Evolutionary conservation across 495 filamentous ascomycete genomes (phyloP).

Genomic region (Aspergillus hancockii): DNA sequence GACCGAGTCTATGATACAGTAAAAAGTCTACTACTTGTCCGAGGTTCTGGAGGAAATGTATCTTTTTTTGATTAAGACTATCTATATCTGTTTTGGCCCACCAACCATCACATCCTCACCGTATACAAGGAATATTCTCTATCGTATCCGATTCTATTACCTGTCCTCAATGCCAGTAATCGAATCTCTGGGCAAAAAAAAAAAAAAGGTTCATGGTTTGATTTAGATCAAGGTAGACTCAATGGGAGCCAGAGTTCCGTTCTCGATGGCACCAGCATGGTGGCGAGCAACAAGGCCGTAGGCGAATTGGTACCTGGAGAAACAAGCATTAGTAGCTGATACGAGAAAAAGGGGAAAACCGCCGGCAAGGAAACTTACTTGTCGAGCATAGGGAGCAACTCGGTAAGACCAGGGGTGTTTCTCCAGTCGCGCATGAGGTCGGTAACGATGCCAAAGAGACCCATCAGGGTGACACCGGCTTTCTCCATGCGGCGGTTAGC

Average conservation of each 20-base stretch:
- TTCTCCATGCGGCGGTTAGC: slow-evolving; percentile 66
- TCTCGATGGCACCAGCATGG: slow-evolving; percentile 47
- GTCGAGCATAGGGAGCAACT: slow-evolving; percentile 68
- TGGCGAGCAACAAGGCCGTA: slow-evolving; percentile 53
- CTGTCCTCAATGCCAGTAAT: too few relatives aligned
- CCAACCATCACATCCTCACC: too few relatives aligned
- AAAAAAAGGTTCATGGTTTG: not conserved
- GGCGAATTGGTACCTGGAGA: slow-evolving; percentile 37
- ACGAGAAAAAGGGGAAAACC: not conserved
- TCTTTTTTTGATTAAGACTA: not conserved
- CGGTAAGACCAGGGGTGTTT: slow-evolving; percentile 59
- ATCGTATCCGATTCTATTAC: not conserved
- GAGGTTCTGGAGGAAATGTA: too few relatives aligned
- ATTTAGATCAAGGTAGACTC: slow-evolving; percentile 31
- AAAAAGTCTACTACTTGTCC: too few relatives aligned
- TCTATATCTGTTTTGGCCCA: not conserved
- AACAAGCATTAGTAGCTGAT: not conserved
- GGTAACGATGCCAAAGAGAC: slow-evolving; percentile 65
- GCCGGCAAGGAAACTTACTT: slow-evolving; percentile 38
- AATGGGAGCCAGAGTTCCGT: slow-evolving; percentile 43
- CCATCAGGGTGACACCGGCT: slow-evolving; percentile 66
- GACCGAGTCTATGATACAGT: too few relatives aligned
- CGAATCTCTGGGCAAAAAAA: not conserved
- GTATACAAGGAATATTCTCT: not conserved
- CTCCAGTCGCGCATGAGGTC: slow-evolving; percentile 84